These are phyloP conservation scores for Escallonia rubra DNA, from an alignment of 129 eudicot species.

Conservation along the genomic window DNA sequence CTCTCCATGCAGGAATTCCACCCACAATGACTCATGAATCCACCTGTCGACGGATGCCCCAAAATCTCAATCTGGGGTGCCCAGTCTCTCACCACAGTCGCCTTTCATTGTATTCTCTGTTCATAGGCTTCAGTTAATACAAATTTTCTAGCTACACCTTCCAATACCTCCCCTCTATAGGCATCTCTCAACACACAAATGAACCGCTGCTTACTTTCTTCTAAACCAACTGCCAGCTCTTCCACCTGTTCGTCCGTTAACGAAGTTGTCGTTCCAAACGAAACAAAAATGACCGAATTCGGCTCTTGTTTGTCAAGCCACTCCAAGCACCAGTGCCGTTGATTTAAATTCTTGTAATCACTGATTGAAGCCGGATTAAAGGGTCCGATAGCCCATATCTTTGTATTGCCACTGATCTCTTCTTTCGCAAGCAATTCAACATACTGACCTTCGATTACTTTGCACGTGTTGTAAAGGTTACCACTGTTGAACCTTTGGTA, in stretches of 20 bases:
- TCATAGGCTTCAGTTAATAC: neutral
- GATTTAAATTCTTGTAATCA: neutral
- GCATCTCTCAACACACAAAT: conserved; percentile 40
- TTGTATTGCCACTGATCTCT: conserved; percentile 15
- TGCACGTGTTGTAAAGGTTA: conserved; percentile 34
- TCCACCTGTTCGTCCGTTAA: conserved; percentile 30
- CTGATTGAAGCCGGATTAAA: conserved; percentile 33
- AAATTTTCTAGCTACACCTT: conserved; percentile 9
- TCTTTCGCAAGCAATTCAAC: conserved; percentile 31
- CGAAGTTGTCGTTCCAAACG: conserved; percentile 63
- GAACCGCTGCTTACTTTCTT: conserved; percentile 35
- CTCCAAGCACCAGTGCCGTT: conserved; percentile 32
- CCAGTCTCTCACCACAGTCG: conserved; percentile 6
- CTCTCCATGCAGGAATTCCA: conserved; percentile 1
- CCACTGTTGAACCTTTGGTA: conserved; percentile 25
- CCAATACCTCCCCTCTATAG: conserved; percentile 14
- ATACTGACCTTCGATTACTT: conserved; percentile 38
- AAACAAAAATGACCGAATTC: conserved; percentile 43
- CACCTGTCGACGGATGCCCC: neutral
- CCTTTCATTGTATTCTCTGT: conserved; percentile 32
- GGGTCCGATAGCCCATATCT: conserved; percentile 63
- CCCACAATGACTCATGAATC: conserved; percentile 3
- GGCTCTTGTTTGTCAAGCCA: conserved; percentile 71
- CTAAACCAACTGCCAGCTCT: conserved; percentile 49
- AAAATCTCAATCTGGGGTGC: neutral